Conservation (phyloP, 495 filamentous ascomycete genomes). For the Annulohypoxylon stygium region DNA sequence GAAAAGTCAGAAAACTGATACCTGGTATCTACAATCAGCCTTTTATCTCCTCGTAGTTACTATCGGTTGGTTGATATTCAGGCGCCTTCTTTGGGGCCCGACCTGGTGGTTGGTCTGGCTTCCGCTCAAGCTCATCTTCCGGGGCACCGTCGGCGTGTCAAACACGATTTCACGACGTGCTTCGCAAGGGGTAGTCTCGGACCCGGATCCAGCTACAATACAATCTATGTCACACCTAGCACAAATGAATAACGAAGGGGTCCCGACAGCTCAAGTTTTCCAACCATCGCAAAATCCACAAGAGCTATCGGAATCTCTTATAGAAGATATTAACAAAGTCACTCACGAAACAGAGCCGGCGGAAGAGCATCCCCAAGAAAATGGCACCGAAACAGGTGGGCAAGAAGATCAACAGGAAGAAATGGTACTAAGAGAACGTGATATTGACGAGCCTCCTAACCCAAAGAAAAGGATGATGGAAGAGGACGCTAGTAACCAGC, state of each 20-base stretch:
- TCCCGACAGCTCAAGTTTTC: conserved; percentile 57
- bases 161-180: conserved; percentile 48
- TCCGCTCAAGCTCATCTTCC: conserved; percentile 74
- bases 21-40: conserved; percentile 93
- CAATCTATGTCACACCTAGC: conserved; percentile 45
- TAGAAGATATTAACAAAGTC: conserved; percentile 65
- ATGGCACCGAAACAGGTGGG: conserved; percentile 22
- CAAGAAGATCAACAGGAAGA: conserved; percentile 53
- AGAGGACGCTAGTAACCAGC: conserved; percentile 57
- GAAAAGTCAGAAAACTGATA: conserved; percentile 90
- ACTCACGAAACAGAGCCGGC: conserved; percentile 52
- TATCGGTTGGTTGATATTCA: conserved; percentile 85
- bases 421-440: conserved; percentile 61
- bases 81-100: conserved; percentile 87
- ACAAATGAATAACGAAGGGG: conserved; percentile 63
- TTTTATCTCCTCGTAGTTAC: conserved; percentile 84
- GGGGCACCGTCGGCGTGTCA: conserved; percentile 61
- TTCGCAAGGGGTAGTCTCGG: conserved; percentile 56
- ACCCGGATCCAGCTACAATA: conserved; percentile 45
- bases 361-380: conserved; percentile 34
- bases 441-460: conserved; percentile 67
- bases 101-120: conserved; percentile 89
- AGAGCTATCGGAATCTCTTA: conserved; percentile 53
- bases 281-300: conserved; percentile 32
- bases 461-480: conserved; percentile 91